Base-by-base conservation (phyloP, 805 yeast genomes). In the Kodamaea leandrae region DNA sequence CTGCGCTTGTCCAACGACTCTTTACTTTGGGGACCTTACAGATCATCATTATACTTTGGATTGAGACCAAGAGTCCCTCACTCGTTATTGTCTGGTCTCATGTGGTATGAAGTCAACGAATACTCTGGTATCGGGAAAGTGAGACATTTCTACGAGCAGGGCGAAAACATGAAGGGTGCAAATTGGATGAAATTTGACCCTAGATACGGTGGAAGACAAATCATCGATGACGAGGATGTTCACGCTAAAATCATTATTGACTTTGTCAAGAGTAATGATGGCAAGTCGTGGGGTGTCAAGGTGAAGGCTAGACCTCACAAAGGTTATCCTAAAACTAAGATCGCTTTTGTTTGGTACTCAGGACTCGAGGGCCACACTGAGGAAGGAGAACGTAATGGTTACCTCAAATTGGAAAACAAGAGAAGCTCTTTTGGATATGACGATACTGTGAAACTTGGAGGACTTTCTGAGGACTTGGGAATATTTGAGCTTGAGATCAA, bases 131-230 rank as follows among this genome's bases (percentile, higher is more conserved):
- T 86, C 9, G 63, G 70, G 4, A 64, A 70, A 16, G 60, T 83
- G 17, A 78, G 96, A 51, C 96, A 89, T 60, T 72, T 76, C 41
- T 86, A 89, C 53, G 87, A 83, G 39, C 89, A 82, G 50, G 67
- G 68, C 26, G 91, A 89, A 53, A 75, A 80, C 37, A 71, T 89
- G 64, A 72, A 71, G 17, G 80, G 77, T 40, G 91, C 86, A 50
- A 87, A 90, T 18, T 93, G 97, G 96, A 71, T 77, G n/a, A 66
- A 71, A 26, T 93, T 84, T 58, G 98, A 93, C 57, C 89, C 96
- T 4, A 73, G 98, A 48, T 37, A 63, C 10, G 99, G 99, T 17
- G 99, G 99, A 0, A 68, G 76, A 45, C 91, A 93, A 55, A 67
- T 76, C 1, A 80, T 93, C 20, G 64, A 70, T 26, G 99, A 93